phyloP scores from a whole-genome alignment of 163 green algal species.

The Coccomyxa subellipsoidea region DNA sequence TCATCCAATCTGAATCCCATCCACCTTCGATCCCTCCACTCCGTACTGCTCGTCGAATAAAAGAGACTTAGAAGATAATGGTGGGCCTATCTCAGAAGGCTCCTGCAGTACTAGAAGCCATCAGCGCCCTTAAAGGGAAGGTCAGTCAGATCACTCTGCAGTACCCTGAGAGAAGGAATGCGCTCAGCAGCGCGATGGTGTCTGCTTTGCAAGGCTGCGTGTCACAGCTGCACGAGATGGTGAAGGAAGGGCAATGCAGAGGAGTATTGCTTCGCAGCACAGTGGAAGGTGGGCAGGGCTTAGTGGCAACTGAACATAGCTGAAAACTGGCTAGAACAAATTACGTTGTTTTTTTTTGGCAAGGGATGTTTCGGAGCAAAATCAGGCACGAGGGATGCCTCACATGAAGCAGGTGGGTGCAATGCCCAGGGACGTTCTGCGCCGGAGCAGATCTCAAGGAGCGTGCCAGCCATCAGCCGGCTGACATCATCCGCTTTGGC shows the following conservation, averaged over 20 bases:
- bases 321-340: too few relatives aligned
- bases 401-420: neutral
- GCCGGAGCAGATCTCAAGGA: slow-evolving; percentile 17
- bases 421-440: slow-evolving; percentile 12
- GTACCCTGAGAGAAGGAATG: slow-evolving; percentile 3
- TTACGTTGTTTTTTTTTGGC: too few relatives aligned
- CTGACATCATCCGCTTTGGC: slow-evolving; percentile 7
- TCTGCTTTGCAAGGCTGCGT: neutral
- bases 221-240: neutral
- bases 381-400: too few relatives aligned
- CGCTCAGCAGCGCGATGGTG: slow-evolving; percentile 4
- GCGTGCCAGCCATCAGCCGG: neutral
- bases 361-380: too few relatives aligned
- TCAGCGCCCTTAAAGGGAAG: neutral
- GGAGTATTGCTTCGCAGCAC: slow-evolving; percentile 3
- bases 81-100: neutral
- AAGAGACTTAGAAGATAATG: too few relatives aligned
- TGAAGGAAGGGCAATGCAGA: neutral
- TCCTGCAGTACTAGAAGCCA: neutral
- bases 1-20: too few relatives aligned
- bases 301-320: too few relatives aligned
- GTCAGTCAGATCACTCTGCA: slow-evolving; percentile 8
- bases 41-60: too few relatives aligned
- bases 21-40: too few relatives aligned
- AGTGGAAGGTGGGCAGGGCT: neutral